These are phyloP conservation scores for Ricinus communis DNA, from an alignment of 345 rosid genomes.

Conservation along the genomic window DNA sequence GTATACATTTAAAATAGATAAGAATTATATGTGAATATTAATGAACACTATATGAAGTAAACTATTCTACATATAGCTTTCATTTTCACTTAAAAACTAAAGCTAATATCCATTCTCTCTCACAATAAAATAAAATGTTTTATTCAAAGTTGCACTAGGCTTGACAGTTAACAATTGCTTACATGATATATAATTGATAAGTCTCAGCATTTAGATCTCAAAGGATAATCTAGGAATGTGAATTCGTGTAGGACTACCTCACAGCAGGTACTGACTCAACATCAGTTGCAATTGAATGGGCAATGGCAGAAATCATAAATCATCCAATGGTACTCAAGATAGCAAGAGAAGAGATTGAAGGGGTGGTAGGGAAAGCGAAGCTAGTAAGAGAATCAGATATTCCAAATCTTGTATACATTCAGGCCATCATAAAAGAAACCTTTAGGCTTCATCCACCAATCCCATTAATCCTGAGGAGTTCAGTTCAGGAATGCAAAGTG, in stretches of 20 bases:
- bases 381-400: background rate
- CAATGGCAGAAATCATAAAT: background rate
- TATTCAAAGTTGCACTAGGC: no score
- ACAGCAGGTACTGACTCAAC: background rate
- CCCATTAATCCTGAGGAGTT: background rate
- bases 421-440: background rate
- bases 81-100: no score
- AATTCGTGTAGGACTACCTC: background rate
- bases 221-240: no score
- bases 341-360: background rate
- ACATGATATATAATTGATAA: no score
- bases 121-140: no score
- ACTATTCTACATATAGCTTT: no score
- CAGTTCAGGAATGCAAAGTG: background rate
- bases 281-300: conserved; percentile 1
- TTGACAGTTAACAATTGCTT: no score
- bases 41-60: no score
- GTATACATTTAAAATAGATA: no score
- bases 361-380: background rate
- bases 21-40: no score
- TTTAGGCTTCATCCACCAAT: conserved; percentile 3
- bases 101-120: no score
- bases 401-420: background rate
- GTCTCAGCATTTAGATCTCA: no score
- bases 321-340: background rate